Percentiles rank a stretch among this genome's conserved stretches.
Conservation (phyloP, 345 rosid genomes). For the Syzygium aqueum region DNA sequence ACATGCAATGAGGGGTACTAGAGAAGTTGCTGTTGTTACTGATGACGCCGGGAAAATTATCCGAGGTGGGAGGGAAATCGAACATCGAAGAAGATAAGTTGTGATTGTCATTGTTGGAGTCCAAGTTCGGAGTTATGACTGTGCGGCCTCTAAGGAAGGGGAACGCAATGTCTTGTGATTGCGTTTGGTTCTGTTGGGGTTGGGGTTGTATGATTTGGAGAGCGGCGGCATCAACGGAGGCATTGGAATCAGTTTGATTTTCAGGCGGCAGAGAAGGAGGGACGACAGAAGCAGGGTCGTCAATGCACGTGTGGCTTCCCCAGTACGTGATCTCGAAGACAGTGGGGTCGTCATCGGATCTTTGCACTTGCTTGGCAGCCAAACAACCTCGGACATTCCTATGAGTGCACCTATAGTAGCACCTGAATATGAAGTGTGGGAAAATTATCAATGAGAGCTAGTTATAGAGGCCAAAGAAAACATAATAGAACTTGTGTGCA, state of each 20-base stretch:
- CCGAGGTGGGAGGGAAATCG: neutral
- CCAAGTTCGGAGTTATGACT: conserved; percentile 15
- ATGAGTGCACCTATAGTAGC: conserved; percentile 16
- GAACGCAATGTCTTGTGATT: conserved; percentile 16
- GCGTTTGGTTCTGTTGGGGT: neutral
- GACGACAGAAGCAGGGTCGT: neutral
- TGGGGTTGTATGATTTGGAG: neutral
- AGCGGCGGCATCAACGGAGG: neutral
- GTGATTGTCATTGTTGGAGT: neutral
- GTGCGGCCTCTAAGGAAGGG: conserved; percentile 12
- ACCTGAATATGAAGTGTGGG: conserved; percentile 1
- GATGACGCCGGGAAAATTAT: neutral
- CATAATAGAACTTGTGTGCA: neutral
- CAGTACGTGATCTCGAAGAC: conserved; percentile 18
- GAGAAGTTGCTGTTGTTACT: neutral
- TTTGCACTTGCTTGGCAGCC: conserved; percentile 30
- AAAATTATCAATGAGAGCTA: neutral
- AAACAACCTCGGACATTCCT: conserved; percentile 7
- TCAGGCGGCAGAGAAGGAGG: neutral
- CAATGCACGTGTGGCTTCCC: conserved; percentile 19
- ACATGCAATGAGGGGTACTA: conserved; percentile 8
- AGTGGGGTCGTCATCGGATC: conserved; percentile 23
- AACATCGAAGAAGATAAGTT: too few relatives aligned
- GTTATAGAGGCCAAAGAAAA: neutral
- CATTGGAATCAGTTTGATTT: neutral